Conservation (phyloP, 169 alveolate species). For the Cryptosporidium sp. region DNA sequence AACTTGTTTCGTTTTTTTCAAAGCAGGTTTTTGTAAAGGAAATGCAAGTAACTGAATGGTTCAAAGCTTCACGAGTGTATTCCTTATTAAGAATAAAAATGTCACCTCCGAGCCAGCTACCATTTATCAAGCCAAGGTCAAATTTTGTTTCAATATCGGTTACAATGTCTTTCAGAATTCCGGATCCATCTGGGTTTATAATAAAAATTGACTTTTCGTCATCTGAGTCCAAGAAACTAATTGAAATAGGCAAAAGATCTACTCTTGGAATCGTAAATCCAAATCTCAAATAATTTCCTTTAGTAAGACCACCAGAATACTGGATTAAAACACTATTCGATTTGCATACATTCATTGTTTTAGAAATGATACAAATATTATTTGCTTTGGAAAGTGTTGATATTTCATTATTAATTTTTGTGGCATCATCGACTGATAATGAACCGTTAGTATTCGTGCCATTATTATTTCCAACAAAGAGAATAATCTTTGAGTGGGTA, state of each 20-base stretch:
- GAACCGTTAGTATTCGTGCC: background rate
- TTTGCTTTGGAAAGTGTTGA: background rate
- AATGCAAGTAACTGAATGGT: background rate
- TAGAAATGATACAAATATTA: background rate
- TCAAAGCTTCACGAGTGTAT: background rate
- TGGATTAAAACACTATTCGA: background rate
- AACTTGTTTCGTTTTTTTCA: background rate
- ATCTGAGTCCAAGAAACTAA: background rate
- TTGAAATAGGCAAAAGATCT: background rate
- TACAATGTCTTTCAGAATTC: background rate
- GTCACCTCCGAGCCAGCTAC: constrained; percentile 25
- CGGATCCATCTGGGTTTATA: constrained; percentile 10
- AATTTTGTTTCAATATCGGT: background rate
- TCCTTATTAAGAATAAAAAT: background rate
- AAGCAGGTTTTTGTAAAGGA: background rate
- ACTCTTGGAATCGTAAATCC: constrained; percentile 2
- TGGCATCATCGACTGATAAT: background rate
- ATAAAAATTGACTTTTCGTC: background rate
- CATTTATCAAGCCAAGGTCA: constrained; percentile 8
- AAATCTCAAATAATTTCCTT: background rate
- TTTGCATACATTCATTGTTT: background rate
- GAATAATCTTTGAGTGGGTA: background rate
- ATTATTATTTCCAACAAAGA: background rate
- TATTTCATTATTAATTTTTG: background rate
- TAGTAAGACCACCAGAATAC: background rate